Evolutionary conservation across 2,329 filamentous ascomycete species (phyloP), one percentile per base, ranked within the genome.

Genomic region (Ophiostoma angusticollis): DNA sequence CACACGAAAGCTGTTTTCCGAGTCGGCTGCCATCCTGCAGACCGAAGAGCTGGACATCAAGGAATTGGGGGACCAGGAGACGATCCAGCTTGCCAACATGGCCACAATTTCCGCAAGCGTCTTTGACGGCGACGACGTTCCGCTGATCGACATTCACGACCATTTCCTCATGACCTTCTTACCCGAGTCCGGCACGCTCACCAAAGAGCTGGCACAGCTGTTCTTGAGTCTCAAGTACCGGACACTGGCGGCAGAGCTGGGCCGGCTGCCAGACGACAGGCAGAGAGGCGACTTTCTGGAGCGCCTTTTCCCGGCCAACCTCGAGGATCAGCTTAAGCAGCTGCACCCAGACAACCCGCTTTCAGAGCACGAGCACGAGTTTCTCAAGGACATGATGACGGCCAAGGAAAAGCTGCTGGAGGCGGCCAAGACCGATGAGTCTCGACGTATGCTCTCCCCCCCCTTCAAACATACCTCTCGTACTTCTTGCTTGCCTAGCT

Each of bases 301-400:
- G 9, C 68, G 74, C 38, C 63, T 73, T 3, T 64, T 84, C 25
- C 63, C 68, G 6, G 59, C 67, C 8, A 62, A 79, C 5, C 56
- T 82, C 3, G 65, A 79, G 19, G 62, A 64, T 9, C 58, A 59
- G 31, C 48, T 70, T 33, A 60, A 43, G 45, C 58, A 46, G 52
- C 58, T 52, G 24, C 54, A 50, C 37, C 49, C 49, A 2, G 57
- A 73, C 9, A 21, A 31, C 4, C 39, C 48, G 0, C 19, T 51
- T 16, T 44, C 46, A 0, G 45, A 47, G 9, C 39, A 40, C 9
- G 47, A 51, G 35, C 38, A 37, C 7, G 37, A 31, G 13, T 50
- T 51, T 25, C 14, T 47, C 13, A 17, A 18, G 8, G 36, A 47
- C 17, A 46, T 46, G 37, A 32, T 35, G 36, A 17, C 12, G 30